These are phyloP conservation scores for Hymenoscyphus linearis DNA, from an alignment of 2,329 filamentous ascomycete species.

Conservation along the genomic window DNA sequence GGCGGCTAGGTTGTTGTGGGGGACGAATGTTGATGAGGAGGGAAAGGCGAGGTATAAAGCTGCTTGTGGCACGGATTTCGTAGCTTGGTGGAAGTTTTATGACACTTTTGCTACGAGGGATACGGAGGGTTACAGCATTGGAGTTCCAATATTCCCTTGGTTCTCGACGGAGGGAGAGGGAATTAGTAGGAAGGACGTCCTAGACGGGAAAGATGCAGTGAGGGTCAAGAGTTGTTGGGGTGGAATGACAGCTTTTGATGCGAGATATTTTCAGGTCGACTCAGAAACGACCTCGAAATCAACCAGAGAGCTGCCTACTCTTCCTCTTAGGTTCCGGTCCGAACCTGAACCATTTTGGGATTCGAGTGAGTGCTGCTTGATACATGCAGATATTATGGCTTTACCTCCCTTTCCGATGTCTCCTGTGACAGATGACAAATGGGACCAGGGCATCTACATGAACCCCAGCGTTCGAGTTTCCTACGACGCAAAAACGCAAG, in stretches of 20 bases:
- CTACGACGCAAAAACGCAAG: conserved; percentile 53
- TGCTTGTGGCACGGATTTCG: conserved; percentile 67
- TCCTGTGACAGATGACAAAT: conserved; percentile 28
- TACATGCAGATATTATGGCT: conserved; percentile 43
- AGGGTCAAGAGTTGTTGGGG: conserved; percentile 72
- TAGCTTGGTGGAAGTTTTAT: conserved; percentile 63
- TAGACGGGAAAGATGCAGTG: conserved; percentile 57
- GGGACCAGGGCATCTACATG: conserved; percentile 58
- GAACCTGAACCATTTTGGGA: conserved; percentile 57
- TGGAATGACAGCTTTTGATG: conserved; percentile 66
- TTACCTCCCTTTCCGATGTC: conserved; percentile 15
- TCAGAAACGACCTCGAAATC: neutral
- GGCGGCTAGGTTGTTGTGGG: conserved; percentile 55
- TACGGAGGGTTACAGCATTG: conserved; percentile 54
- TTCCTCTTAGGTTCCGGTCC: conserved; percentile 44
- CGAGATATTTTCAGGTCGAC: conserved; percentile 47
- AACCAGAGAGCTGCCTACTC: neutral
- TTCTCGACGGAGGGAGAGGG: conserved; percentile 51
- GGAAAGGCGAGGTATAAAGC: conserved; percentile 57
- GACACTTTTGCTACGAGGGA: conserved; percentile 71
- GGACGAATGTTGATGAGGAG: conserved; percentile 46
- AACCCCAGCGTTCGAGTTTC: conserved; percentile 72
- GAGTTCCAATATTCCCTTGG: conserved; percentile 64
- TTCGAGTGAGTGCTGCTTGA: conserved; percentile 59
- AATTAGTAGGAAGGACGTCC: conserved; percentile 55